Base-by-base conservation (phyloP, 2,329 filamentous ascomycete genomes). In the Pestalotiopsis sp. region DNA sequence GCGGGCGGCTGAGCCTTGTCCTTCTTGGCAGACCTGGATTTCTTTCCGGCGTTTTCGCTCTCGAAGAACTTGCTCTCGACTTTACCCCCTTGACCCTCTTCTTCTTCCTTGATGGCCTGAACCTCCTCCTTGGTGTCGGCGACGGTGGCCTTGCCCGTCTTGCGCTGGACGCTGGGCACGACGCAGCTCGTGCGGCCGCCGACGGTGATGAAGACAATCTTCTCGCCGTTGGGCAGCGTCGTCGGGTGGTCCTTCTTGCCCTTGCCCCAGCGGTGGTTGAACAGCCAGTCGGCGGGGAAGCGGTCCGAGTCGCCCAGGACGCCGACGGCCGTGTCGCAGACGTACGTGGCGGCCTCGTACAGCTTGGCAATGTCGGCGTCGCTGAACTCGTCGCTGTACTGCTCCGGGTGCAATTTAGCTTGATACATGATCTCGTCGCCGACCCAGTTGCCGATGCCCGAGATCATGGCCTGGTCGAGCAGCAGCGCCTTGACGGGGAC, bases 391-490 rank as follows among this genome's bases (percentile, higher is more conserved):
- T 98, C 91, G 80, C 92, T 94, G 81, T 97, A 97, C 78, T 97
- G 94, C 78, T 98, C 95, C 0, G 96, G 96, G 73, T 99, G 95
- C 17, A 98, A 87, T 64, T 88, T 90, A 4, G 96, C 92, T 73
- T 98, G 91, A 76, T 95, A 99, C 65, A 99, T 84, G 6, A 97
- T 91, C 79, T 99, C 96, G 77, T 99, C 96, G 0, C 92, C 94
- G 67, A 99, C 95, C 95, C 95, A 99, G 77, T 98, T 98, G 0
- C 96, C 96, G 71, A 99, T 93, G 7, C 96, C 96, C 75, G 93
- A 96, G 70, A 98, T 92, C 78, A 92, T 92, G 20, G 90, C 87
- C 80, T 99, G 96, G 77, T 98, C 93, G 3, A 98, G 85, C 13
- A 99, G 83, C 23, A 98, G 84, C 0, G 94, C 93, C 79, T 98